Conservation (phyloP, 139 green algal genomes). For the Microglena sp. region DNA sequence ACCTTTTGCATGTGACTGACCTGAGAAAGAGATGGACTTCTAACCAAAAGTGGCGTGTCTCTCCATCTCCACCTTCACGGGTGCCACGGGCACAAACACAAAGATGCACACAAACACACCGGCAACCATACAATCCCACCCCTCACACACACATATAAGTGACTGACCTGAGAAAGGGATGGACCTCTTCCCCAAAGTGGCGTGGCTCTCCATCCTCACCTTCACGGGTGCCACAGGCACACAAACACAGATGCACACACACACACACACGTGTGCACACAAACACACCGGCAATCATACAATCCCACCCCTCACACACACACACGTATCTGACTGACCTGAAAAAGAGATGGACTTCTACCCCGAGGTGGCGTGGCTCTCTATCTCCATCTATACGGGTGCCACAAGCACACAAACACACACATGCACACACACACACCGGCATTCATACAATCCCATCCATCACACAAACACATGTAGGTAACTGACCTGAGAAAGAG, state of each 20-base stretch:
- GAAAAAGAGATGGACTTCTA: too few relatives aligned
- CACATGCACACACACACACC: too few relatives aligned
- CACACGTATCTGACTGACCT: too few relatives aligned
- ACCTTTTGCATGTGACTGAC: neutral
- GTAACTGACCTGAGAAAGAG: constrained; percentile 61
- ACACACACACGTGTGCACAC: too few relatives aligned
- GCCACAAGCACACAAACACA: too few relatives aligned
- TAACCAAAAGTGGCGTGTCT: neutral
- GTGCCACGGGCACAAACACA: neutral
- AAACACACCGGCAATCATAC: neutral
- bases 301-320: too few relatives aligned
- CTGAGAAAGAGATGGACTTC: neutral
- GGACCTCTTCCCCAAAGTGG: too few relatives aligned
- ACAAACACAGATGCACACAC: neutral
- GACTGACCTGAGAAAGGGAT: neutral
- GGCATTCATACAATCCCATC: too few relatives aligned
- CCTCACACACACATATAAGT: constrained; percentile 2
- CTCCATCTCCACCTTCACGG: neutral
- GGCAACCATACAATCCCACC: neutral
- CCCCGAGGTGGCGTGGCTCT: too few relatives aligned
- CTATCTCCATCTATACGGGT: too few relatives aligned
- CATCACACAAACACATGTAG: too few relatives aligned
- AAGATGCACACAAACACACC: neutral
- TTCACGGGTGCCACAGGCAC: neutral
- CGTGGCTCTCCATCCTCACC: too few relatives aligned